These are phyloP conservation scores for Symmetrospora coprosmae DNA, from an alignment of 768 basidiomycete genomes.

Conservation along the genomic window DNA sequence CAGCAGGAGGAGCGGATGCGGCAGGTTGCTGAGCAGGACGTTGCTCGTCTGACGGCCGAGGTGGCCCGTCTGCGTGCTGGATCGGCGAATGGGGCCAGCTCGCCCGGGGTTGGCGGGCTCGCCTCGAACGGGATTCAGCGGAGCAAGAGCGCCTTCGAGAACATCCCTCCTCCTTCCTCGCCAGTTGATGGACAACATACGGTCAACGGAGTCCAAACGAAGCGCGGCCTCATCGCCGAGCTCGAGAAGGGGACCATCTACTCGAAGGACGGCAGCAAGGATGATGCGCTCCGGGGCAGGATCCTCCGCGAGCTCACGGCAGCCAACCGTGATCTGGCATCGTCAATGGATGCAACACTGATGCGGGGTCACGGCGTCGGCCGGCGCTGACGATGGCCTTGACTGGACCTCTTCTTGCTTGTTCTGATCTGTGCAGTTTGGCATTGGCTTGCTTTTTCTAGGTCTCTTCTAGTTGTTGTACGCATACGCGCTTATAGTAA, in stretches of 20 bases:
- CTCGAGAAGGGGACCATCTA: neutral
- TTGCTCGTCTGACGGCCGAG: slow-evolving; percentile 17
- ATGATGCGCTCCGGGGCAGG: slow-evolving; percentile 10
- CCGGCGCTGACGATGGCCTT: too few relatives aligned
- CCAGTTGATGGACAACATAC: neutral
- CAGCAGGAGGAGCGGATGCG: slow-evolving; percentile 28
- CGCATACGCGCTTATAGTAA: too few relatives aligned
- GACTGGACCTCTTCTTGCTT: too few relatives aligned
- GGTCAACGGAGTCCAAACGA: slow-evolving; percentile 3
- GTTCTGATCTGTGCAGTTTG: too few relatives aligned
- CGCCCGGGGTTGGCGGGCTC: neutral
- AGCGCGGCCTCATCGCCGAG: slow-evolving; percentile 4
- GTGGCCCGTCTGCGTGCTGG: slow-evolving; percentile 13
- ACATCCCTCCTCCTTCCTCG: slow-evolving; percentile 2
- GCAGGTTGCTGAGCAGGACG: slow-evolving; percentile 32
- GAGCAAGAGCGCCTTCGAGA: slow-evolving; percentile 22
- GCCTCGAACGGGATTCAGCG: slow-evolving; percentile 2
- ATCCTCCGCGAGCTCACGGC: slow-evolving; percentile 14
- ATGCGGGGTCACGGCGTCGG: too few relatives aligned
- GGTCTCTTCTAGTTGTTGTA: too few relatives aligned
- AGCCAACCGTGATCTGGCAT: slow-evolving; percentile 11
- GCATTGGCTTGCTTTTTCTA: too few relatives aligned
- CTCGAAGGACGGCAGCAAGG: slow-evolving; percentile 18
- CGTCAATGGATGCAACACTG: slow-evolving; percentile 15
- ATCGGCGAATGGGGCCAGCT: too few relatives aligned